Conservation (phyloP, 164 flowering plant species). For the Magnolia officinalis region DNA sequence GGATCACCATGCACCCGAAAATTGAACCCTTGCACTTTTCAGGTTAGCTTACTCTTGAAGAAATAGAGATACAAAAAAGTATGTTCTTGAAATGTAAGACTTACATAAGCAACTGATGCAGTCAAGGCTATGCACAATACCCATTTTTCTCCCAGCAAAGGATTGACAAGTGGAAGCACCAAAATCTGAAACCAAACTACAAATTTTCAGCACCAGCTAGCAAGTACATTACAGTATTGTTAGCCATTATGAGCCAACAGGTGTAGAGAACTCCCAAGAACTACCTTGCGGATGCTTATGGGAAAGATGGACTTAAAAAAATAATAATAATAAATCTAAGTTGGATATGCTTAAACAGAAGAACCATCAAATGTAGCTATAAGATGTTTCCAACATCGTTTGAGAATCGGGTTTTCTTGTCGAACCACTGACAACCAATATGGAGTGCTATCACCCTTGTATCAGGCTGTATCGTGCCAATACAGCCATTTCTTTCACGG, state of each 20-base stretch:
- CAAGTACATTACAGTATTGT: neutral
- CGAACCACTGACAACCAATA: too few species aligned
- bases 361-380: too few species aligned
- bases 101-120: constrained; percentile 74
- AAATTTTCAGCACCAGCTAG: neutral
- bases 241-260: neutral
- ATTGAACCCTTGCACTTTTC: neutral
- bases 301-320: too few species aligned
- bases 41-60: neutral
- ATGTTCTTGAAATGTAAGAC: constrained; percentile 16
- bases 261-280: neutral
- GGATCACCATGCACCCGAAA: too few species aligned
- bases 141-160: constrained; percentile 65
- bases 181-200: constrained; percentile 41
- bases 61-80: neutral
- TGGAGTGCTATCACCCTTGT: too few species aligned
- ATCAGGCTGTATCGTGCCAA: too few species aligned
- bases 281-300: too few species aligned
- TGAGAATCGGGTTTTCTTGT: too few species aligned
- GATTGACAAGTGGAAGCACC: constrained; percentile 75
- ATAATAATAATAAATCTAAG: too few species aligned
- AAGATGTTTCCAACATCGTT: too few species aligned
- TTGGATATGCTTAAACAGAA: too few species aligned
- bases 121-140: constrained; percentile 55
- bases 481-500: too few species aligned